Evolutionary conservation across 2,329 filamentous ascomycete species (phyloP).

Genomic region (Apiospora arundinis): DNA sequence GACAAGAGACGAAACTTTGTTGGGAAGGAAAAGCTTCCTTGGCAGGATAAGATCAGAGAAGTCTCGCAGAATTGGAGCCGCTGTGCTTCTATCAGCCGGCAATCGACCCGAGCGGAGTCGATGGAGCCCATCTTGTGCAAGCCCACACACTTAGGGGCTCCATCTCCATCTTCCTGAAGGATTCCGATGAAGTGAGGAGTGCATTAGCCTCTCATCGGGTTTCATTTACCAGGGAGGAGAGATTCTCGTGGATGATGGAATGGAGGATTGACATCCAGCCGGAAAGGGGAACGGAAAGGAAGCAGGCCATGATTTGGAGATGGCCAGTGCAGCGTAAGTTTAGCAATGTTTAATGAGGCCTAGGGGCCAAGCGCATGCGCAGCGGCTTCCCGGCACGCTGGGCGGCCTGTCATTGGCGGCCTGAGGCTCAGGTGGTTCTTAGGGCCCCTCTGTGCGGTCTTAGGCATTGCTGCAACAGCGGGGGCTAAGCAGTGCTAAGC

Average conservation of each 20-base stretch:
- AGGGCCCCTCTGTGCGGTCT: not conserved
- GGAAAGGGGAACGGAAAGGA: not conserved
- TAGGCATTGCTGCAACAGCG: constrained; percentile 4
- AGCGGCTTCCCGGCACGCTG: constrained; percentile 10
- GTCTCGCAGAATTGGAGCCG: not conserved
- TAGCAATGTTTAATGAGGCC: not conserved
- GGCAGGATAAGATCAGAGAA: not conserved
- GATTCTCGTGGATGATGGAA: not conserved
- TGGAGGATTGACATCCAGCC: not conserved
- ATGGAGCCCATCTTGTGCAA: not conserved
- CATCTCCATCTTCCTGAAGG: not conserved
- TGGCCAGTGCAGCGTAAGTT: not conserved
- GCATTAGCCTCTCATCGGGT: not conserved
- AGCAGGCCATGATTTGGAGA: not conserved
- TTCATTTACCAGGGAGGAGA: not conserved
- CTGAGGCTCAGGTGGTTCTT: not conserved
- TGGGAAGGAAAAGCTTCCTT: not conserved
- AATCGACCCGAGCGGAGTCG: not conserved
- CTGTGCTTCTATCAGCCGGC: not conserved
- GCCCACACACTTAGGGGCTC: not conserved
- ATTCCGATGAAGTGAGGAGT: not conserved
- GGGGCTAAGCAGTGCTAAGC: not conserved
- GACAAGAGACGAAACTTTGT: not conserved
- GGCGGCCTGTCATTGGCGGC: not conserved
- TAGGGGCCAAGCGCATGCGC: not conserved